A percentile compares a stretch with the other conserved stretches of the same genome.
phyloP scores from a whole-genome alignment of 2,329 filamentous ascomycete genomes.

The Sporothrix euskadiensis region DNA sequence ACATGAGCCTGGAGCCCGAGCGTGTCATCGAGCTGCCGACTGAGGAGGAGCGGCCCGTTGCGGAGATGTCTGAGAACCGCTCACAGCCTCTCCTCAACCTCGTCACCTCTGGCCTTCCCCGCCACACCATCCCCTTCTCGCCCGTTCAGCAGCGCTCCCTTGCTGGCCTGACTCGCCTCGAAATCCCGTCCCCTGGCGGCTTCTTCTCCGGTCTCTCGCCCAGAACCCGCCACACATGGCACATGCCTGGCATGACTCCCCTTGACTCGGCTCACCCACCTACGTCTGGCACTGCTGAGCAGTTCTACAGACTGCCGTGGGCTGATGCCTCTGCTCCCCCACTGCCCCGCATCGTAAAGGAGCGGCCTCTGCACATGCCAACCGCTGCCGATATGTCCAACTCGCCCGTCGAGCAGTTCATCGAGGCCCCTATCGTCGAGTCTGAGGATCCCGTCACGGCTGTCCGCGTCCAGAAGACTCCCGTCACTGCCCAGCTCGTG shows the following conservation, averaged over 20 bases:
- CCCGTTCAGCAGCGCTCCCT: constrained; percentile 60
- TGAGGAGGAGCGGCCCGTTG: constrained; percentile 26
- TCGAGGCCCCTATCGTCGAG: constrained; percentile 56
- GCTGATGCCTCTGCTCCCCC: constrained; percentile 46
- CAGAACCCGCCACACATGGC: constrained; percentile 78
- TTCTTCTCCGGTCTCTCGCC: constrained; percentile 87
- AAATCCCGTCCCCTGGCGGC: constrained; percentile 86
- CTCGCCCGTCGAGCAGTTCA: constrained; percentile 64
- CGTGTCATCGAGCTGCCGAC: constrained; percentile 54
- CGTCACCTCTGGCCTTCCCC: constrained; percentile 46
- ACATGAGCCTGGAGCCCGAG: constrained; percentile 62
- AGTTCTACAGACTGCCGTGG: constrained; percentile 88
- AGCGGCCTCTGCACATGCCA: constrained; percentile 41
- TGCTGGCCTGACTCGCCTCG: constrained; percentile 74
- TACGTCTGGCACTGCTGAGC: constrained; percentile 86
- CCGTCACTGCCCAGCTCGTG: constrained; percentile 40
- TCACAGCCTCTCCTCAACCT: constrained; percentile 54
- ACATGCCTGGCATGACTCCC: constrained; percentile 56
- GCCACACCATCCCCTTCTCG: constrained; percentile 41
- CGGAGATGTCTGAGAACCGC: constrained; percentile 53
- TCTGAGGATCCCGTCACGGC: constrained; percentile 68
- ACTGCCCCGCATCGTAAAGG: constrained; percentile 35
- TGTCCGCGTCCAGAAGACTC: constrained; percentile 41
- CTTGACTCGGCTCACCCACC: constrained; percentile 60
- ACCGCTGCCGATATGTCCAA: constrained; percentile 42